Base-by-base conservation (phyloP, 148 eudicot species). In the Gaultheria prostrata region DNA sequence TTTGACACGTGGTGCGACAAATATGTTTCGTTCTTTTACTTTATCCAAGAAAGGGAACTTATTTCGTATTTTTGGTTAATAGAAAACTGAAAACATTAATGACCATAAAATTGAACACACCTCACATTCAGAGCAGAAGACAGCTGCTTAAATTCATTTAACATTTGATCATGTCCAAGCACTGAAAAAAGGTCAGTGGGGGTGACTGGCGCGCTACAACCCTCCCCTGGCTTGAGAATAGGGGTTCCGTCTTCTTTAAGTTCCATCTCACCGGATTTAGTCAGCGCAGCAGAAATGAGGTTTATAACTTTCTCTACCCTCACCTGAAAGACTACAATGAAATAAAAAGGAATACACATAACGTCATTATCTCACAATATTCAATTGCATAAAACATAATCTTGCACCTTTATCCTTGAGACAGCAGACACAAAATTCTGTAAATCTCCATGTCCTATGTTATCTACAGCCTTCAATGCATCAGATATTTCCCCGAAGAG, bases 131-230 rank as follows among this genome's bases (percentile, higher is more conserved):
- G 53, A 15, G 85, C 83, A 73, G 76, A 74, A 46, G 80, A 79
- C 13, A 86, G 83, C 33, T 79, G 61, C 79, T 80, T 63, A 67
- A 86, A 67, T 76, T 86, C 83, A 21, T 86, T 81, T 24, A 83
- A 49, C 76, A 79, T 86, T 56, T 6, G 4, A 15, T 79, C 73
- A 11, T 72, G 77, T 80, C 83, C 83, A 59, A 6, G 63, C 26
- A 8, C n/a, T 57, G 65, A 20, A 57, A 20, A 7, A 7, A 57
- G 65, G 26, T 57, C 10, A 2, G 65, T 17, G 8, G 24, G 3
- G 65, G n/a, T 21, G 26, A 57, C 24, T 9, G 8, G 11, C 26
- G 65, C 65, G 20, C 20, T 20, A 57, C 65, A 20, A 20, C 65
- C 65, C 24, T 57, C 65, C 65, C 6, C 20, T 20, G 65, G 65